These are phyloP conservation scores for Nigrograna mackinnonii DNA, from an alignment of 2,329 filamentous ascomycete species.

Conservation along the genomic window DNA sequence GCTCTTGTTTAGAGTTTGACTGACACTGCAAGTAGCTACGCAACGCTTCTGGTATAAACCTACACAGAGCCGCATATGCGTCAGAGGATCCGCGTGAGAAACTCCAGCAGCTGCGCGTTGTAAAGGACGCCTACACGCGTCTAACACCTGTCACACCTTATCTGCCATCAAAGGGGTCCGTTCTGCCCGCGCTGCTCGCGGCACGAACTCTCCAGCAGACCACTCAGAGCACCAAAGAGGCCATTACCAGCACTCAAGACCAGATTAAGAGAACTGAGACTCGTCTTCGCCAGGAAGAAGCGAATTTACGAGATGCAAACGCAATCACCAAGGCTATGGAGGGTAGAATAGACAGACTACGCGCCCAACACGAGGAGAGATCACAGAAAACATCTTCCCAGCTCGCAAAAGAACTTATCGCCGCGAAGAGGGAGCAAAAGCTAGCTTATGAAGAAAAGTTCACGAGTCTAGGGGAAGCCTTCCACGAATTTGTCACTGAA, in stretches of 20 bases:
- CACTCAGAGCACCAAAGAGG: conserved; percentile 65
- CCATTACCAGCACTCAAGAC: conserved; percentile 52
- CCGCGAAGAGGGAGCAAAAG: conserved; percentile 63
- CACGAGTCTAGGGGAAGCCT: conserved; percentile 61
- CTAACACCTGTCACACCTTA: conserved; percentile 65
- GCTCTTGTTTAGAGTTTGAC: not conserved
- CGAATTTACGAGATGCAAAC: conserved; percentile 51
- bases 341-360: conserved; percentile 63
- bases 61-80: conserved; percentile 32
- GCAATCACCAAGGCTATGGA: conserved; percentile 53
- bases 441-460: conserved; percentile 65
- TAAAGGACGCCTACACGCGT: conserved; percentile 69
- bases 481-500: conserved; percentile 72
- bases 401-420: conserved; percentile 65
- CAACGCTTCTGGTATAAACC: conserved; percentile 24
- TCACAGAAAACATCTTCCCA: conserved; percentile 64
- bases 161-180: conserved; percentile 68
- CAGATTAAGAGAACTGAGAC: conserved; percentile 44
- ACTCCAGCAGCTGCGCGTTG: conserved; percentile 51
- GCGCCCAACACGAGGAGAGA: conserved; percentile 59
- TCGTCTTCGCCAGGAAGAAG: conserved; percentile 49
- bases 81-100: conserved; percentile 38
- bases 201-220: conserved; percentile 68
- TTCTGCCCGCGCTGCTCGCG: conserved; percentile 72
- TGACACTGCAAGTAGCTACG: conserved; percentile 50